Percentiles rank a stretch among this genome's conserved stretches.
Conservation (phyloP, 805 yeast genomes). For the Candida boleticola region DNA sequence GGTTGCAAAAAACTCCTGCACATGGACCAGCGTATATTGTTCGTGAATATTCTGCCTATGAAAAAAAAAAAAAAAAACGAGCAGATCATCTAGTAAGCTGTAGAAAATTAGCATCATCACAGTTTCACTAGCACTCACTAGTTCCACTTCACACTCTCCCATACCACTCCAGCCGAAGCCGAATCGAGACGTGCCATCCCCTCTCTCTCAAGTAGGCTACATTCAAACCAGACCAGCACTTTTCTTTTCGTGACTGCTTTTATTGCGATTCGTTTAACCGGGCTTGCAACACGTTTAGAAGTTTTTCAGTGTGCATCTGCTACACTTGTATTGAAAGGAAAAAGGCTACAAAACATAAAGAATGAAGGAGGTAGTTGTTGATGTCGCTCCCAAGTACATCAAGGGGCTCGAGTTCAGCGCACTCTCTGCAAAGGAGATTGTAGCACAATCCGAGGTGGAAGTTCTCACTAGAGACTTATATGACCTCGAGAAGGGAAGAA, state of each 20-base stretch:
- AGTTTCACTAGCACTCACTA: too few species aligned
- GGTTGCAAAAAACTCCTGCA: slow-evolving; percentile 2
- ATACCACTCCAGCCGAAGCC: too few species aligned
- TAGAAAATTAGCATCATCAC: neutral
- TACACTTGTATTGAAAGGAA: neutral
- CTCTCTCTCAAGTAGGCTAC: too few species aligned
- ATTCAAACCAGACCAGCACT: too few species aligned
- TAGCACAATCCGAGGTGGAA: slow-evolving; percentile 93
- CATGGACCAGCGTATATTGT: too few species aligned
- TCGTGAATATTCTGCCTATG: too few species aligned
- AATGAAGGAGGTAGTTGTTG: slow-evolving; percentile 56
- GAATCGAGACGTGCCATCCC: too few species aligned
- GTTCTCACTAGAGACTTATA: slow-evolving; percentile 87
- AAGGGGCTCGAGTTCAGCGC: slow-evolving; percentile 91
- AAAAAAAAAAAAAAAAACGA: neutral
- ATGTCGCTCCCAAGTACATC: slow-evolving; percentile 86
- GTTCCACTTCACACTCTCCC: too few species aligned
- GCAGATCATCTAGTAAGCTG: neutral
- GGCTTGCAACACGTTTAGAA: too few species aligned
- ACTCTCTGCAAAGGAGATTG: slow-evolving; percentile 84
- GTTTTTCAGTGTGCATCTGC: too few species aligned
- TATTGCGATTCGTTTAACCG: too few species aligned
- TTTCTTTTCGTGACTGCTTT: too few species aligned
- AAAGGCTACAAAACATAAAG: neutral
- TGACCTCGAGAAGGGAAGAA: slow-evolving; percentile 84